Base-by-base conservation (phyloP, 495 filamentous ascomycete genomes). In the Aspergillus sclerotioniger region DNA sequence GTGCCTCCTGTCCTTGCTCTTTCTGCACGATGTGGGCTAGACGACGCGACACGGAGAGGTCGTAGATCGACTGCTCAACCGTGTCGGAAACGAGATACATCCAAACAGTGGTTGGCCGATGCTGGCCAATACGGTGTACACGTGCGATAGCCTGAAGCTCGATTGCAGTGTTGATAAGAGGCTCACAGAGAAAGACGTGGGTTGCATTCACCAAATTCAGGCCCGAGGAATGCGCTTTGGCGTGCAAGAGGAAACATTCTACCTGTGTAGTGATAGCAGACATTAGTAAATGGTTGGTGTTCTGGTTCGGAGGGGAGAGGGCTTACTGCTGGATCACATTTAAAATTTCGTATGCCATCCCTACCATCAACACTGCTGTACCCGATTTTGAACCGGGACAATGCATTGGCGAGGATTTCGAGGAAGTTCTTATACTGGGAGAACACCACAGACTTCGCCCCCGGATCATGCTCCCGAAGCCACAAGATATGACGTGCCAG, bases 151-250 rank as follows among this genome's bases (percentile, higher is more conserved):
- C 93, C 66, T 98, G 93, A 6, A 96, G 80, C 64, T 97, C 93
- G 8, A 98, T 84, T 2, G 93, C 91, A 6, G 92, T 89, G 67
- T 97, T 96, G 61, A 97, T 84, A 4, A 97, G 74, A 1, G 93
- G 93, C 69, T 98, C 93, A 69, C 92, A 96, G 8, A 98, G 76
- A 62, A 98, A 93, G 1, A 98, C 91, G 67, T 98, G 90, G 10
- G 86, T 96, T 5, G 93, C 94, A 67, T 93, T 92, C 60, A 96
- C 85, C 5, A 98, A 78, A 61, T 92, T 98, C 28, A 98, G 73
- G 0, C 93, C 93, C 1, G 89, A 90, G 3, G 90, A 88, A 66
- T 96, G 90, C 0, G 91, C 87, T 57, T 90, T 88, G 1, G 92
- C 91, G 65, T 96, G 90, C 44, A 98, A 77, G 7, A 97, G 78